Evolutionary conservation across 2,329 filamentous ascomycete genomes (phyloP).

Genomic region (Aspergillus quadrilineatus): DNA sequence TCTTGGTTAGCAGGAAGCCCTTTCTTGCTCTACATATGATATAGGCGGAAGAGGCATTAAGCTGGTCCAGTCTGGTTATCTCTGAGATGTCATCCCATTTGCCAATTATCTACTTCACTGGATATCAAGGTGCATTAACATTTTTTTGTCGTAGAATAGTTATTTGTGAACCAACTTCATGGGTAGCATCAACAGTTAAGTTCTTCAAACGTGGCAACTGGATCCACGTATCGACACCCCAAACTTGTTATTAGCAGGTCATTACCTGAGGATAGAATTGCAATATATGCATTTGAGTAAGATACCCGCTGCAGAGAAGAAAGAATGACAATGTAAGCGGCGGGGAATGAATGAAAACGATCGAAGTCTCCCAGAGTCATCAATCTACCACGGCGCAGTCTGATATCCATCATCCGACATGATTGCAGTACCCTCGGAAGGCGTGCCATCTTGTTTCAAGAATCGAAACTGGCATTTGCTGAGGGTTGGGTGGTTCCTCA

Average conservation of each 20-base stretch:
- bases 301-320: not conserved
- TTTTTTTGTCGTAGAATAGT: not conserved
- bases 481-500: conserved; percentile 17
- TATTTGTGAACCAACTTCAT: no score
- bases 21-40: not conserved
- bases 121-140: not conserved
- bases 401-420: not conserved
- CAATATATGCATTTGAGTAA: not conserved
- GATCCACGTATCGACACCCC: not conserved
- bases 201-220: not conserved
- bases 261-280: not conserved
- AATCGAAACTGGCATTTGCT: conserved; percentile 19
- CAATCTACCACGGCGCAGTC: not conserved
- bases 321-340: not conserved
- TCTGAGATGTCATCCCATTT: not conserved
- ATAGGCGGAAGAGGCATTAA: not conserved
- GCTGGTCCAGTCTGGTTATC: not conserved
- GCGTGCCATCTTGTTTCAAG: conserved; percentile 10
- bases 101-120: not conserved
- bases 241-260: not conserved
- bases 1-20: no score
- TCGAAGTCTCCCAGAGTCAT: not conserved
- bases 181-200: not conserved
- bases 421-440: not conserved
- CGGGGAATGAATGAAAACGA: not conserved